Evolutionary conservation across 2,329 filamentous ascomycete species (phyloP).

Genomic region (Magnaporthiopsis rhizophila): DNA sequence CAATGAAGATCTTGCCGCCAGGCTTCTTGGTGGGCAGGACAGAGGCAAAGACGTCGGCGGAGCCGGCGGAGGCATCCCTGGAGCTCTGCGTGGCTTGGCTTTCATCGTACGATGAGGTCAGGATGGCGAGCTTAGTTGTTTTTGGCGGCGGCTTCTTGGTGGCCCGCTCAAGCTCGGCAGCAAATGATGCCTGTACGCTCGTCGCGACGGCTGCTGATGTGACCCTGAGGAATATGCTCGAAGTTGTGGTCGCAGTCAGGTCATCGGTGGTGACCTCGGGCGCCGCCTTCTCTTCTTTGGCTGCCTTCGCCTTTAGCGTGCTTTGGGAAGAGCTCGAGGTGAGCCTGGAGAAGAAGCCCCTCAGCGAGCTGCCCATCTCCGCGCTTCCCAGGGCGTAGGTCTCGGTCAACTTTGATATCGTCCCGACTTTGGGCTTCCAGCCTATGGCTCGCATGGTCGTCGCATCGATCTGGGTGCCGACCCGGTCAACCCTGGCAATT

Average conservation of each 20-base stretch:
- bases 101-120: constrained; percentile 89
- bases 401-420: constrained; percentile 35
- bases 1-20: constrained; percentile 86
- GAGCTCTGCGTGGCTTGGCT: constrained; percentile 56
- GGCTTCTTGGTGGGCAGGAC: constrained; percentile 80
- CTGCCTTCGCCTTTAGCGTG: constrained; percentile 43
- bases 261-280: constrained; percentile 62
- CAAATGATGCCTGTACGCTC: constrained; percentile 62
- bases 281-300: constrained; percentile 53
- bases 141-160: constrained; percentile 97
- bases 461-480: constrained; percentile 87
- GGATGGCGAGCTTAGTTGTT: constrained; percentile 72
- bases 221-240: constrained; percentile 81
- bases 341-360: constrained; percentile 75
- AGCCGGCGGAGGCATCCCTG: constrained; percentile 25
- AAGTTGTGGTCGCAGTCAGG: constrained; percentile 59
- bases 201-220: constrained; percentile 79
- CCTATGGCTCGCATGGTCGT: constrained; percentile 80
- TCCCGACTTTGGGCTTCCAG: constrained; percentile 58
- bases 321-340: constrained; percentile 48
- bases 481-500: constrained; percentile 69
- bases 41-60: constrained; percentile 76
- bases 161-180: constrained; percentile 82
- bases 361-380: constrained; percentile 53
- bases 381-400: constrained; percentile 39